Evolutionary conservation across 805 yeast genomes (phyloP), one percentile per base, ranked within the genome.

Genomic region (Saccharomycopsis guyanensis): DNA sequence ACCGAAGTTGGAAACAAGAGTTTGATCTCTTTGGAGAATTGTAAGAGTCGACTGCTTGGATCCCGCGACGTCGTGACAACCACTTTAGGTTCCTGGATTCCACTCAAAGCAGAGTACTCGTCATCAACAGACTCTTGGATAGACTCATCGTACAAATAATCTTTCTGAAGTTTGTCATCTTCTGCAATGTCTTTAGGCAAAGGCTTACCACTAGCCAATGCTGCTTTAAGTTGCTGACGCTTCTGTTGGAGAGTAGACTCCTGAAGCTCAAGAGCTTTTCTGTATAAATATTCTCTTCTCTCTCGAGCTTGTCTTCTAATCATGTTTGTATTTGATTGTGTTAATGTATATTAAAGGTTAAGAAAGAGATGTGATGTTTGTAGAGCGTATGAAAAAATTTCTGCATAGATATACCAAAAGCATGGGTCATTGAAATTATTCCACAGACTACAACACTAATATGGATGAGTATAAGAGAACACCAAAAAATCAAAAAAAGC

Each of bases 261-360:
- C 62, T 93, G 96, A 31, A 91, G 73, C 60, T 87, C 93, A 42
- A 86, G 78, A 0, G 96, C 86, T 61, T 89, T 88, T 43, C 87
- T 75, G 68, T 86, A 93, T 23, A 93, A 70, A 58, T 89, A 93
- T 59, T 93, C 97, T 64, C 95, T 78, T 68, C 98, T 77, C 63
- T 93, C 97, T 67, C 98, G 80, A 5, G 97, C 97, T 60, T 91
- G 95, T 70, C 87, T 78, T 65, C 98, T 78, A 47, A 87, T 66
- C 96, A 74, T 73, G n/a, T n/a, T n/a, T n/a, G n/a, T n/a, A n/a
- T n/a, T n/a, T n/a, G n/a, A n/a, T n/a, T n/a, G n/a, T 10, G 40
- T 37, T 37, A 37, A 7, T 20, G 34, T 38, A 38, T 29, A 29
- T 27, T 16, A 25, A 23, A n/a, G n/a, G 3, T 22, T 20, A 20